phyloP scores from a whole-genome alignment of 371 early-diverging fungal species.

The Rhizopus delemar region DNA sequence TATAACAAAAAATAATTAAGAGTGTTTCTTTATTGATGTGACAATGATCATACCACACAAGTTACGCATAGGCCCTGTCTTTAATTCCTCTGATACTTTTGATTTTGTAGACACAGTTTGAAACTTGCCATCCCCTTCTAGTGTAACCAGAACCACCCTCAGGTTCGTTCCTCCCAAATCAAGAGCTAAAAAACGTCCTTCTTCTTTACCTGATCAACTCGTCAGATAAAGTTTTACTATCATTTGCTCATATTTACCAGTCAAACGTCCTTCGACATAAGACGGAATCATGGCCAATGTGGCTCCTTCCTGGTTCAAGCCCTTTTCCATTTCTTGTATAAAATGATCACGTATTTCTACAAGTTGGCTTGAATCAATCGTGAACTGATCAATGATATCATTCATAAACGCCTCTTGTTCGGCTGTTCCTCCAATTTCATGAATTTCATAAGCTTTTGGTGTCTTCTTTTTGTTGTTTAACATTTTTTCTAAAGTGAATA shows the following conservation, averaged over 20 bases:
- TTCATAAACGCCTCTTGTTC: slow-evolving; percentile 50
- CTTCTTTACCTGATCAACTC: slow-evolving; percentile 54
- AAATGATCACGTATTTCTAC: slow-evolving; percentile 67
- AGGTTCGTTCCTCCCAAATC: slow-evolving; percentile 96
- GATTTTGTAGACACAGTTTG: slow-evolving; percentile 76
- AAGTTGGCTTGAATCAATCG: slow-evolving; percentile 56
- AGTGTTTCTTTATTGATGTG: slow-evolving; percentile 21
- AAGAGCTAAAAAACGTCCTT: slow-evolving; percentile 84
- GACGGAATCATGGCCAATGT: slow-evolving; percentile 84
- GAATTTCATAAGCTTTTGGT: slow-evolving; percentile 26
- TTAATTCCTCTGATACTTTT: slow-evolving; percentile 77
- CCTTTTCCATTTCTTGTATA: slow-evolving; percentile 74
- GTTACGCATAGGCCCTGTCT: slow-evolving; percentile 60
- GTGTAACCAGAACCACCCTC: slow-evolving; percentile 84
- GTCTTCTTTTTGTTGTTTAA: slow-evolving; percentile 9
- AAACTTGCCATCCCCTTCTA: slow-evolving; percentile 72
- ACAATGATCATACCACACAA: slow-evolving; percentile 37
- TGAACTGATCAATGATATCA: slow-evolving; percentile 60
- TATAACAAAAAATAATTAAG: slow-evolving; percentile 5
- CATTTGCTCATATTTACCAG: slow-evolving; percentile 28
- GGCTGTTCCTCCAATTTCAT: slow-evolving; percentile 39
- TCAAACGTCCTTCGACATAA: slow-evolving; percentile 60
- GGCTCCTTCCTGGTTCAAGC: slow-evolving; percentile 63
- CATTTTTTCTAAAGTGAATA: slow-evolving; percentile 9
- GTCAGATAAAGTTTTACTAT: neutral